These are phyloP conservation scores for Aspergillus udagawae DNA, from an alignment of 2,329 filamentous ascomycete species.

Conservation along the genomic window DNA sequence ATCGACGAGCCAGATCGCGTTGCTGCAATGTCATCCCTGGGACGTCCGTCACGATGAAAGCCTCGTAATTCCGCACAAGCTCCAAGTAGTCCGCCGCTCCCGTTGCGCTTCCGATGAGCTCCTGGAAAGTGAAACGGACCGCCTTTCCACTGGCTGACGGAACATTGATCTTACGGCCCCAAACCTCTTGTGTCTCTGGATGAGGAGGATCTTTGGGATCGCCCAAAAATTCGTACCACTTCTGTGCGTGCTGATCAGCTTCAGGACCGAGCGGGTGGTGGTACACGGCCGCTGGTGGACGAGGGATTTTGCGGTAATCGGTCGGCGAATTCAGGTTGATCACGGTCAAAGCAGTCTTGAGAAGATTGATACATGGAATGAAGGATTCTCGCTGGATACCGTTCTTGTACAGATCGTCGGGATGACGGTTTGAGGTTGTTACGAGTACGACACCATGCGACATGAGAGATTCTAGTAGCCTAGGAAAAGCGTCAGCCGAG, in stretches of 20 bases:
- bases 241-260: conserved; percentile 76
- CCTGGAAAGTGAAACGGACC: conserved; percentile 87
- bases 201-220: conserved; percentile 75
- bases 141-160: conserved; percentile 82
- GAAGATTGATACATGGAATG: conserved; percentile 87
- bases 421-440: conserved; percentile 95
- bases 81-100: conserved; percentile 95
- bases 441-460: conserved; percentile 94
- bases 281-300: conserved; percentile 90
- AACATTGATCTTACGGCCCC: conserved; percentile 86
- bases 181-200: conserved; percentile 74
- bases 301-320: conserved; percentile 94
- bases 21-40: conserved; percentile 86
- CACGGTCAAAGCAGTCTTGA: conserved; percentile 78
- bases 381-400: conserved; percentile 95
- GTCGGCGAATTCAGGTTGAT: conserved; percentile 94
- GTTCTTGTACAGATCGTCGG: conserved; percentile 95
- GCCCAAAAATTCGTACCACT: conserved; percentile 94
- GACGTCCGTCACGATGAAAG: conserved; percentile 87
- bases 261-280: conserved; percentile 79
- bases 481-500: conserved; percentile 27
- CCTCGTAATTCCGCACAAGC: conserved; percentile 81
- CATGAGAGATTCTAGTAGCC: conserved; percentile 86
- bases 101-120: conserved; percentile 83
- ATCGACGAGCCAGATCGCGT: conserved; percentile 82